These are phyloP conservation scores for Durusdinium trenchii DNA, from an alignment of 73 alveolate species.

Conservation along the genomic window DNA sequence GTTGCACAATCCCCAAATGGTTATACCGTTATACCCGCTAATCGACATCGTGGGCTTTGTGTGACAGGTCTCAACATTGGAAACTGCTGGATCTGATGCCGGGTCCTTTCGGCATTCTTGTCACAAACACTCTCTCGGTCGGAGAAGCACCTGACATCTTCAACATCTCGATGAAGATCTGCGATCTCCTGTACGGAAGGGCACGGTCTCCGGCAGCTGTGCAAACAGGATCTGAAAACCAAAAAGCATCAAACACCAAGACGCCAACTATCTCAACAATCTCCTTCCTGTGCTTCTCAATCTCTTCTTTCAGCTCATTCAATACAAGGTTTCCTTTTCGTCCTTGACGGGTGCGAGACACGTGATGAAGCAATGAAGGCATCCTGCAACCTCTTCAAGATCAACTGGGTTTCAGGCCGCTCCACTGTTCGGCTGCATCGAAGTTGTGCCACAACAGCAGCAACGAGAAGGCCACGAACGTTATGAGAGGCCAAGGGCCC, in stretches of 20 bases:
- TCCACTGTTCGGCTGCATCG: conserved; percentile 63
- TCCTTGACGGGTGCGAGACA: too few species aligned
- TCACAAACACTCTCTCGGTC: too few species aligned
- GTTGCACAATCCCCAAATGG: too few species aligned
- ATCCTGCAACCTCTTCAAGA: not conserved
- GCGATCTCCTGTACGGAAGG: conserved; percentile 2
- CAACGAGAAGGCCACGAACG: conserved; percentile 1
- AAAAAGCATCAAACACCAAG: not conserved
- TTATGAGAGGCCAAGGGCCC: conserved; percentile 12
- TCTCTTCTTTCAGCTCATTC: not conserved
- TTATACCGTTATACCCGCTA: too few species aligned
- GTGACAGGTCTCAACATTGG: too few species aligned
- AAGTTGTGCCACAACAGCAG: conserved; percentile 45
- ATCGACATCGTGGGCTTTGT: too few species aligned
- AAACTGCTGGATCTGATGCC: too few species aligned
- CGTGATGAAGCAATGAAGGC: too few species aligned
- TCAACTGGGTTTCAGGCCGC: not conserved
- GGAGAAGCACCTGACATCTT: conserved; percentile 57
- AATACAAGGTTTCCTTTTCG: not conserved
- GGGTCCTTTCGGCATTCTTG: too few species aligned
- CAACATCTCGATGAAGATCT: conserved; percentile 16
- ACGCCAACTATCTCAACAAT: not conserved
- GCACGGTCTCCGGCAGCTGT: not conserved
- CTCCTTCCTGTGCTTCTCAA: not conserved
- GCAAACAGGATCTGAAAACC: not conserved